phyloP scores from a whole-genome alignment of 331 rosid genomes.

The Pyracantha coccinea region DNA sequence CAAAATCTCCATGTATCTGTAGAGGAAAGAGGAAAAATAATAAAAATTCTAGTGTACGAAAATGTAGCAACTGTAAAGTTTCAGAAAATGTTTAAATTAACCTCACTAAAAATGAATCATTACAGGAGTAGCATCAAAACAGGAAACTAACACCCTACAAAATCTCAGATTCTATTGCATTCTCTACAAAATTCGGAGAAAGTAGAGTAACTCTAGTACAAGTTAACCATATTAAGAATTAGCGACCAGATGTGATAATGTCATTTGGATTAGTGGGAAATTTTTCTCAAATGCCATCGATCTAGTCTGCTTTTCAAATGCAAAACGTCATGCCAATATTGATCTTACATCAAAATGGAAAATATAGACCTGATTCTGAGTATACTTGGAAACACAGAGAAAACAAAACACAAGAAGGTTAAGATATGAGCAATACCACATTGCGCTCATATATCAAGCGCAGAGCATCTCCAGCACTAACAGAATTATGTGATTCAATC shows the following conservation, averaged over 20 bases:
- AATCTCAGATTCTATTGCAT: neutral
- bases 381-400: neutral
- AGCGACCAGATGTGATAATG: neutral
- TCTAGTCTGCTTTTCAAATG: no score
- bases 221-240: neutral
- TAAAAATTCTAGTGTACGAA: constrained; percentile 20
- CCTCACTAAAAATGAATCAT: neutral
- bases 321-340: neutral
- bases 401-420: neutral
- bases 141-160: neutral
- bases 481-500: constrained; percentile 80
- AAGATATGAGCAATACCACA: constrained; percentile 51
- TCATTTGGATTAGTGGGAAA: neutral
- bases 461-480: constrained; percentile 90
- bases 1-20: constrained; percentile 95
- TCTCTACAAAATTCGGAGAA: neutral
- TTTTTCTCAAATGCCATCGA: neutral
- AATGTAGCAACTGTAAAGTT: neutral
- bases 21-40: constrained; percentile 21
- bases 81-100: neutral
- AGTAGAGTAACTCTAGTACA: neutral
- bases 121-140: neutral
- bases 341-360: neutral
- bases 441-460: constrained; percentile 87
- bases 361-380: neutral